Base-by-base conservation (phyloP, 257 asterid species). In the Anisodus tanguticus region DNA sequence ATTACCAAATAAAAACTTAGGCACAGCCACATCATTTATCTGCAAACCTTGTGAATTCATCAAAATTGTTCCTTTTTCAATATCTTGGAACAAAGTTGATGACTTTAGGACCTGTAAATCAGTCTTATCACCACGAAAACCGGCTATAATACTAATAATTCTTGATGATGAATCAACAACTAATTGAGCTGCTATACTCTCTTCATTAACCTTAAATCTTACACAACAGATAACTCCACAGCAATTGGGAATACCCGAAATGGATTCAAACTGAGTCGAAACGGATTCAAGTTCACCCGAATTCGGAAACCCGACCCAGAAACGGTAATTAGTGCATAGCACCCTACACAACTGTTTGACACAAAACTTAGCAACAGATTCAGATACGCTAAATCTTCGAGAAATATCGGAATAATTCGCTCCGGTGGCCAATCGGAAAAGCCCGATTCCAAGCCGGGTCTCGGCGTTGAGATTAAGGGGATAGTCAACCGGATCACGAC, bases 301-400 rank as follows among this genome's bases (percentile, higher is more conserved):
- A 81, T 86, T 82, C 60, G 97, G 97, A 8, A 93, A 90, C 80
- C 95, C 97, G 16, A 95, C 97, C 98, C 98, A 95, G 85, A 95
- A 95, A 10, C 98, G 93, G 88, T 88, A 95, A 78, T 94, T 94
- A 60, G 98, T 94, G 83, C 98, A 95, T 80, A 94, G 95, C 11
- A 95, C 98, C 15, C 98, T 95, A 87, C 97, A 94, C 84, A 95
- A 88, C 79, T 94, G 98, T 39, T 92, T 93, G 86, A 90, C 97
- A 70, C 98, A 95, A 66, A 95, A 95, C 83, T 47, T 83, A 5
- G 95, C 77, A 12, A 85, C 89, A 3, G 89, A 7, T 59, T 88
- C 94, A 2, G 98, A 85, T 3, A 93, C 97, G 0, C 86, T 43
- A 69, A 95, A 95, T 5, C 92, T 91, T 35, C 19, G 58, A 0